Conservation (phyloP, 1,284 basidiomycete genomes). For the Ceratobasidium sp. region DNA sequence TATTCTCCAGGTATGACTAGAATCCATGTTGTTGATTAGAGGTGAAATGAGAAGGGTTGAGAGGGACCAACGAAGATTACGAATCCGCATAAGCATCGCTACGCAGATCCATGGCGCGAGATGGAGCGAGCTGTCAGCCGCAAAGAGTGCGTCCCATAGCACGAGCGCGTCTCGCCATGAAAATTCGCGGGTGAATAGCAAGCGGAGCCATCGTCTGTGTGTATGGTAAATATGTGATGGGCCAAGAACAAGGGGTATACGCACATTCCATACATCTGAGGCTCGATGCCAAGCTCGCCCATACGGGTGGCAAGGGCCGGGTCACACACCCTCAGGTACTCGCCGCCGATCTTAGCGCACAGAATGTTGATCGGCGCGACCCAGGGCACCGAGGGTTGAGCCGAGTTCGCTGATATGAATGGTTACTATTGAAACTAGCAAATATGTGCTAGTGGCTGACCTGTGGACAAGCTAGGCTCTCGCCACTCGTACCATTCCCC, state of each 20-base stretch:
- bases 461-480: conserved; percentile 54
- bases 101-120: conserved; percentile 85
- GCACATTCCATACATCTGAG: conserved; percentile 93
- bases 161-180: conserved; percentile 74
- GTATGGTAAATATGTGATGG: not conserved
- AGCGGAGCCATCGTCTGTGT: conserved; percentile 83
- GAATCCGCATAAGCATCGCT: conserved; percentile 90
- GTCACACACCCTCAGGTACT: conserved; percentile 77
- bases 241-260: conserved; percentile 47
- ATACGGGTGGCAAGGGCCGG: conserved; percentile 79
- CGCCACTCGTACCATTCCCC: conserved; percentile 91
- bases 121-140: conserved; percentile 72
- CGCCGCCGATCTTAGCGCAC: conserved; percentile 79
- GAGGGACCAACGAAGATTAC: conserved; percentile 82
- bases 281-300: conserved; percentile 82
- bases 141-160: conserved; percentile 92
- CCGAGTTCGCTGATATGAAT: conserved; percentile 54
- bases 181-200: conserved; percentile 91
- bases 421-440: conserved; percentile 36
- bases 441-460: not conserved
- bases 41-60: not conserved
- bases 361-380: conserved; percentile 81
- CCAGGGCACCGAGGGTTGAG: conserved; percentile 64
- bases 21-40: not conserved
- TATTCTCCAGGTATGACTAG: conserved; percentile 87